Evolutionary conservation across 1,284 basidiomycete species (phyloP).

Genomic region (Psilocybe mexicana): DNA sequence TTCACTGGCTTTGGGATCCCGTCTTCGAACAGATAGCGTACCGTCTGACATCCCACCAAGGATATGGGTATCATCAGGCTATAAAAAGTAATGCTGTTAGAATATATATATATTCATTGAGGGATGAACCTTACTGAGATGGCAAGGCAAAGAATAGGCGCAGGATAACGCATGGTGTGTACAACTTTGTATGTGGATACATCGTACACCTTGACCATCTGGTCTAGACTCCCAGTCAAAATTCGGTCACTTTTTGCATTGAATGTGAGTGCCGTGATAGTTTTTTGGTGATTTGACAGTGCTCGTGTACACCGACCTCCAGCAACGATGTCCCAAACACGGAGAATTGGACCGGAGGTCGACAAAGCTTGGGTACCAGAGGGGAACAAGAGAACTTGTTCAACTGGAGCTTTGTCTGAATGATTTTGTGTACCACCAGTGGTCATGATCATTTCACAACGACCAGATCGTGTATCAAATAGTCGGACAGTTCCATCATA

Average conservation of each 20-base stretch:
- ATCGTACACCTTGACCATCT: constrained; percentile 99
- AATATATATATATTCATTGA: neutral
- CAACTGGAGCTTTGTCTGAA: constrained; percentile 71
- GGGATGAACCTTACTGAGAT: constrained; percentile 65
- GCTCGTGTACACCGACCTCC: constrained; percentile 88
- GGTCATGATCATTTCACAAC: constrained; percentile 84
- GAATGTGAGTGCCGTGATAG: constrained; percentile 88
- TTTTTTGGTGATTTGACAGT: constrained; percentile 97
- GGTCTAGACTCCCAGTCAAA: constrained; percentile 90
- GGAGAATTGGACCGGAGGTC: constrained; percentile 89
- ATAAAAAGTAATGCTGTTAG: constrained; percentile 11
- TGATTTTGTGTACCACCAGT: constrained; percentile 41
- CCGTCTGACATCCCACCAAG: constrained; percentile 97
- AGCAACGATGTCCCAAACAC: constrained; percentile 95
- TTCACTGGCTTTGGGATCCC: constrained; percentile 66
- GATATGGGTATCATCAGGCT: constrained; percentile 97
- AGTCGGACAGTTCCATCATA: constrained; percentile 93
- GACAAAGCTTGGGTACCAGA: constrained; percentile 87
- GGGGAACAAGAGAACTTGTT: constrained; percentile 93
- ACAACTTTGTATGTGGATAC: constrained; percentile 92
- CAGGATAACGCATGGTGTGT: constrained; percentile 98
- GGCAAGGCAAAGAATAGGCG: constrained; percentile 89
- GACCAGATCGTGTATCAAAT: constrained; percentile 84
- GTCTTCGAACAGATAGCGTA: constrained; percentile 85
- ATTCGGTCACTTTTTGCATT: constrained; percentile 77